phyloP scores from a whole-genome alignment of 83 land plant species.

The Picea mariana region DNA sequence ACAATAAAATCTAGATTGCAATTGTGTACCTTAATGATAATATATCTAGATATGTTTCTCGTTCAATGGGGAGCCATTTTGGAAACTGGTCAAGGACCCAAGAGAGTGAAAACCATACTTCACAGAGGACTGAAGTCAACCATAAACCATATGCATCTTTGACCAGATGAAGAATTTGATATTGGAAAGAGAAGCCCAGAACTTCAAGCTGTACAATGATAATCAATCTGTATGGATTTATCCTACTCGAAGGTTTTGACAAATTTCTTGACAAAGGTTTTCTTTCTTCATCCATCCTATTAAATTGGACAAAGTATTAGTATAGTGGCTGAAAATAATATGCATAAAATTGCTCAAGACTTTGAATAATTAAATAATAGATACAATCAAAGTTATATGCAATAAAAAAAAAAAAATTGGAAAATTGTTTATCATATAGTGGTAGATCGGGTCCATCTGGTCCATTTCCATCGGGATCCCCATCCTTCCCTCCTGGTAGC shows the following conservation, averaged over 20 bases:
- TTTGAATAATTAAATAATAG: not conserved
- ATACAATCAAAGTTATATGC: too few species aligned
- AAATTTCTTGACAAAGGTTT: constrained; percentile 78
- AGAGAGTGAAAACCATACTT: constrained; percentile 81
- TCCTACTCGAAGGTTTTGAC: constrained; percentile 68
- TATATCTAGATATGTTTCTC: constrained; percentile 83
- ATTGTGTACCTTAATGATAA: constrained; percentile 61
- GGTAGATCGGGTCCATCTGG: constrained; percentile 53
- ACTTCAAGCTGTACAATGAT: constrained; percentile 58
- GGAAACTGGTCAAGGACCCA: constrained; percentile 51
- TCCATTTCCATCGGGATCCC: constrained; percentile 10
- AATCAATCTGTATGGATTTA: constrained; percentile 24
- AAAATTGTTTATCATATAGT: constrained; percentile 25
- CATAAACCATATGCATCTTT: too few species aligned
- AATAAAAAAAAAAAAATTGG: constrained; percentile 1
- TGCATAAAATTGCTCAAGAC: not conserved
- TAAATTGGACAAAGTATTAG: not conserved
- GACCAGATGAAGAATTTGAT: too few species aligned
- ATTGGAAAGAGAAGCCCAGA: constrained; percentile 41
- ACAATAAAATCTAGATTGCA: not conserved
- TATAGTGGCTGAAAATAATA: not conserved
- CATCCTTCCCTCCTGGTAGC: constrained; percentile 11
- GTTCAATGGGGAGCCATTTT: constrained; percentile 65
- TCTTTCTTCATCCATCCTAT: constrained; percentile 71
- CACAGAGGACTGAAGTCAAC: constrained; percentile 63